Conservation (phyloP, 2,329 filamentous ascomycete species). For the Talaromyces albobiverticillius region DNA sequence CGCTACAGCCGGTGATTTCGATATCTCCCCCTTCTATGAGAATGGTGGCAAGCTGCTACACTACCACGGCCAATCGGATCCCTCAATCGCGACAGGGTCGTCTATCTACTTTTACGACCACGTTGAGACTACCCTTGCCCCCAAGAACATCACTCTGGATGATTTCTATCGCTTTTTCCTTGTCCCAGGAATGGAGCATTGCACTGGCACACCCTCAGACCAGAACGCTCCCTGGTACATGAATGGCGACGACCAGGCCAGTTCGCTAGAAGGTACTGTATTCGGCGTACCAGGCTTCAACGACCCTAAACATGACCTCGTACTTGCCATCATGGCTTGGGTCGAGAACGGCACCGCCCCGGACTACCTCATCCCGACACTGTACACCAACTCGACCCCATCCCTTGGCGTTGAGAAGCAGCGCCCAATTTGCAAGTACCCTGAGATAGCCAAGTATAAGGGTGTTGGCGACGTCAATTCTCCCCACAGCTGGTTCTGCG, state of each 20-base stretch:
- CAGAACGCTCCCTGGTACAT: no score
- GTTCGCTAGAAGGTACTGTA: no score
- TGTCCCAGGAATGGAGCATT: no score
- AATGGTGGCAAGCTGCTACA: constrained; percentile 18
- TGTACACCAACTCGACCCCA: constrained; percentile 9
- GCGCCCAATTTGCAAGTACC: constrained; percentile 9
- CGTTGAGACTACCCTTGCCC: no score
- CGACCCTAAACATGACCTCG: constrained; percentile 17
- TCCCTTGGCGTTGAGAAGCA: constrained; percentile 3
- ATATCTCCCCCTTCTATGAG: constrained; percentile 11
- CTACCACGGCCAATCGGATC: no score
- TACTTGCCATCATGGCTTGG: constrained; percentile 20
- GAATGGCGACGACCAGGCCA: no score
- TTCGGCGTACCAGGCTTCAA: constrained; percentile 6
- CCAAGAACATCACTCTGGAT: no score
- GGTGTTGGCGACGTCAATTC: constrained; percentile 4
- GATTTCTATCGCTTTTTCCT: no score
- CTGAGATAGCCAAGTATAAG: constrained; percentile 7
- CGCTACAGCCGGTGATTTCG: constrained; percentile 14
- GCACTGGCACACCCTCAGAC: no score
- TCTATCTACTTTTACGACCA: no score
- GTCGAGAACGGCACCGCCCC: constrained; percentile 19
- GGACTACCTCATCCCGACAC: constrained; percentile 18
- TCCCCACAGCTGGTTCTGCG: not conserved
- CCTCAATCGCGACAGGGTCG: no score